A percentile compares a stretch with the other conserved stretches of the same genome.
phyloP scores from a whole-genome alignment of 2,329 filamentous ascomycete genomes.

The Dactylellina cionopaga region DNA sequence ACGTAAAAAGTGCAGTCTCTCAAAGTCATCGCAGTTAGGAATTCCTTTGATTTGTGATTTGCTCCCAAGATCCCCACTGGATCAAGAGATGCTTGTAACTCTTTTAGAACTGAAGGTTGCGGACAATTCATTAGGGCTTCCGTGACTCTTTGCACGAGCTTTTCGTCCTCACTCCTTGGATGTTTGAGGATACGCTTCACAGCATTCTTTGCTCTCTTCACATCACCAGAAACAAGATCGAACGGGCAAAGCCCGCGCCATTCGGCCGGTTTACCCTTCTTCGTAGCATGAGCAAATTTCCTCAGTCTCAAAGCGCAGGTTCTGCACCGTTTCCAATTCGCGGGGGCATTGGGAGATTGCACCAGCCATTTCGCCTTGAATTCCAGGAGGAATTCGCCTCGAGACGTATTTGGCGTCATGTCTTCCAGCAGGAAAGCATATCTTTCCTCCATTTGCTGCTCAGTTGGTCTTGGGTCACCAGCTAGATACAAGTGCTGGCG shows the following conservation, averaged over 20 bases:
- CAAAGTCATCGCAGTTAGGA: slow-evolving; percentile 79
- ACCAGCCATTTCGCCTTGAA: slow-evolving; percentile 88
- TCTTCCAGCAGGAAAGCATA: slow-evolving; percentile 78
- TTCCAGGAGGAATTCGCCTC: slow-evolving; percentile 67
- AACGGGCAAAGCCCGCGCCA: slow-evolving; percentile 70
- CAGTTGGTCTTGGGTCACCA: slow-evolving; percentile 63
- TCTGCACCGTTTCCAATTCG: slow-evolving; percentile 72
- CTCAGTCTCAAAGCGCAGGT: slow-evolving; percentile 70
- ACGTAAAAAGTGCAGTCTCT: slow-evolving; percentile 80
- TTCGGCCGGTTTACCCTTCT: slow-evolving; percentile 41
- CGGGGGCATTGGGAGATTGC: slow-evolving; percentile 77
- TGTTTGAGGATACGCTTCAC: slow-evolving; percentile 57
- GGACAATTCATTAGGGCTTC: slow-evolving; percentile 57
- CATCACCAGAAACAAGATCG: slow-evolving; percentile 68
- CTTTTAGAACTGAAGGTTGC: slow-evolving; percentile 54
- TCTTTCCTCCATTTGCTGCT: slow-evolving; percentile 39
- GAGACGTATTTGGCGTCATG: slow-evolving; percentile 67
- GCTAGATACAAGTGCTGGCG: slow-evolving; percentile 66
- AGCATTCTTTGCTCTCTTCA: slow-evolving; percentile 63
- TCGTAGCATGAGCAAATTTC: slow-evolving; percentile 52
- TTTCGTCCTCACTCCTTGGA: slow-evolving; percentile 34
- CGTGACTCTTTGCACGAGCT: slow-evolving; percentile 32
- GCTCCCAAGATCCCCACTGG: slow-evolving; percentile 53
- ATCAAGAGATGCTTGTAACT: slow-evolving; percentile 58
- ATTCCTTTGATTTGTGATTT: slow-evolving; percentile 63